Base-by-base conservation (phyloP, 768 basidiomycete genomes). In the Russula emetica region DNA sequence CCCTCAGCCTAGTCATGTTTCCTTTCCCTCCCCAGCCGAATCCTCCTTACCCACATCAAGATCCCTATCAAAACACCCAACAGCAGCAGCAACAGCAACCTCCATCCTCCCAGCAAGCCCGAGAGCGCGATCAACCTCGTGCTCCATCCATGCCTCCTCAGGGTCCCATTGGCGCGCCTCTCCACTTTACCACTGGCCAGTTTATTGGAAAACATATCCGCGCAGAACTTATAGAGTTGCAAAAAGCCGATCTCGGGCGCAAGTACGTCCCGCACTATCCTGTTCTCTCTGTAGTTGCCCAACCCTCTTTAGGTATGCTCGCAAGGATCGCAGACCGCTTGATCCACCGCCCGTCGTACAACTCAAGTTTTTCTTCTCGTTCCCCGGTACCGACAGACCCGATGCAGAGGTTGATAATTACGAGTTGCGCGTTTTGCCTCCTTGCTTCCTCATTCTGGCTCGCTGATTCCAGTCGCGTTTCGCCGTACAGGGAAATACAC, bases 401-500 rank as follows among this genome's bases (percentile, higher is more conserved):
- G 62, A 69, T 34, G 22, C 28, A 16, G 70, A 69, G 50, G 59
- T 59, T 14, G 68, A 59, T 4, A 64, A 66, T n/a, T 64, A 60
- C 32, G 72, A 64, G 64, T 63, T 61, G 57, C 62, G 66, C 59
- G n/a, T 38, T 9, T 13, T 58, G 36, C 24, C 22, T 14, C 5
- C 51, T 8, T 58, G 30, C 26, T 52, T 36, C 22, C 14, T 49
- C 61, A 30, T 60, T 26, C 36, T 47, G 55, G 44, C 60, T 60
- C 59, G 58, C 62, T 62, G n/a, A 28, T 58, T 28, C n/a, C 0
- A 3, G 4, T 10, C 58, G 22, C 11, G 57, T 30, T 22, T 1
- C 32, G 36, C 24, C 3, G 4, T 34, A 22, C 69, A 90, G 88
- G 49, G 80, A 82, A 47, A 73, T 87, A 51, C 82, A 85, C 60